Conservation (phyloP, 345 rosid genomes). For the Lumnitzera racemosa region DNA sequence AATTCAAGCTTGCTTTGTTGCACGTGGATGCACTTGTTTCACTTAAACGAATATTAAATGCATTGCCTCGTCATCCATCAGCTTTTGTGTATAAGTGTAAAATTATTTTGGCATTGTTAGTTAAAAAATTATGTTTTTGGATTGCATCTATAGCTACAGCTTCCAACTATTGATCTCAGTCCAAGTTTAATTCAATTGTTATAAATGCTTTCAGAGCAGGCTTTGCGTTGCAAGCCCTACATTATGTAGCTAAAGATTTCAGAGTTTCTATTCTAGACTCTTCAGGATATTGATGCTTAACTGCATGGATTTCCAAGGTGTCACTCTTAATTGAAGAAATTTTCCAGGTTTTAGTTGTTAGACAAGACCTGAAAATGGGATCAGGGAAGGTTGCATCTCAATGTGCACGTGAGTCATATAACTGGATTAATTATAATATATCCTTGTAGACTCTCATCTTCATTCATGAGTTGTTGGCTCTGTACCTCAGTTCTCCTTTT, state of each 20-base stretch:
- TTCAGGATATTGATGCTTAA: too few relatives aligned
- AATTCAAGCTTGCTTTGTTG: too few relatives aligned
- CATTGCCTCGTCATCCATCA: too few relatives aligned
- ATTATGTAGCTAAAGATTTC: too few relatives aligned
- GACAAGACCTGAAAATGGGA: conserved; percentile 93
- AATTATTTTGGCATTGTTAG: not conserved
- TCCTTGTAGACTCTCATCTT: not conserved
- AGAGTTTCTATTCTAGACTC: too few relatives aligned
- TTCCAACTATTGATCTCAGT: not conserved
- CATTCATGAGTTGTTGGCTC: not conserved
- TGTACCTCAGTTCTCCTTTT: not conserved
- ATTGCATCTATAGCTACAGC: not conserved
- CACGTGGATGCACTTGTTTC: too few relatives aligned
- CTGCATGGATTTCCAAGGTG: not conserved
- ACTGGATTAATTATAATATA: not conserved
- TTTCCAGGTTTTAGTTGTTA: conserved; percentile 72
- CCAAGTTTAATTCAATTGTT: too few relatives aligned
- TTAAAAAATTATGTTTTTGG: not conserved
- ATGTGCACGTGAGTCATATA: conserved; percentile 69
- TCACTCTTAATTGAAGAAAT: not conserved
- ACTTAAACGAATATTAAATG: too few relatives aligned
- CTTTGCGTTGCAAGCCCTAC: too few relatives aligned
- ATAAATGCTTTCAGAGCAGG: too few relatives aligned
- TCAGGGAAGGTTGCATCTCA: conserved; percentile 80
- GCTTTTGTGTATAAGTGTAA: too few relatives aligned